Evolutionary conservation across 768 basidiomycete species (phyloP).

Genomic region (Bullera alba): DNA sequence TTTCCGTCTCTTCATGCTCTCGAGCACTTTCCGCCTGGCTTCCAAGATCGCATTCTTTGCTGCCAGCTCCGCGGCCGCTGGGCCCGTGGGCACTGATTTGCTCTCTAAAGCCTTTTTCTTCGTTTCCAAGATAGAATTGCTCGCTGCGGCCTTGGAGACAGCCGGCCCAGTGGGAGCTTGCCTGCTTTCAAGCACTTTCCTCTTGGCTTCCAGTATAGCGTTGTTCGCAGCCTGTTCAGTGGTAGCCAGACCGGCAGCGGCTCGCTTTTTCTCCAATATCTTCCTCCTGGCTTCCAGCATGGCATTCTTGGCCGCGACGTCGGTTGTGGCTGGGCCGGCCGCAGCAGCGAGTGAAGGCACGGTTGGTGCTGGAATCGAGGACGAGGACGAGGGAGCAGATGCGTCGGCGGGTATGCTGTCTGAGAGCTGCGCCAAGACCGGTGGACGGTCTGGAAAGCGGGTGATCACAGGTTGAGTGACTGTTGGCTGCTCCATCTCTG

Average conservation of each 20-base stretch:
- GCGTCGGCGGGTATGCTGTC: background rate
- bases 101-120: conserved; percentile 27
- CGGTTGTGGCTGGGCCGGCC: background rate
- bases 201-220: conserved; percentile 21
- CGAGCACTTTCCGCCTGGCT: conserved; percentile 21
- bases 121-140: conserved; percentile 23
- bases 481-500: too few species aligned
- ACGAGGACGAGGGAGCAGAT: background rate
- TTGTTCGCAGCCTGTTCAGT: conserved; percentile 2
- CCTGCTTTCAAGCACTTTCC: conserved; percentile 31
- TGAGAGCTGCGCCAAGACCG: too few species aligned
- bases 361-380: background rate
- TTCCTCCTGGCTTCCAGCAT: conserved; percentile 25
- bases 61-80: background rate
- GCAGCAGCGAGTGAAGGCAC: background rate
- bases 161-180: too few species aligned
- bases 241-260: background rate
- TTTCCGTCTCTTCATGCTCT: conserved; percentile 25
- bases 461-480: too few species aligned
- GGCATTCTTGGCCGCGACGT: conserved; percentile 7
- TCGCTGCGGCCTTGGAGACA: too few species aligned
- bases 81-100: conserved; percentile 16
- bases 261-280: conserved; percentile 17
- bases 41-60: conserved; percentile 21
- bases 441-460: too few species aligned